These are phyloP conservation scores for Biscutella laevigata DNA, from an alignment of 441 rosid genomes.

Conservation along the genomic window DNA sequence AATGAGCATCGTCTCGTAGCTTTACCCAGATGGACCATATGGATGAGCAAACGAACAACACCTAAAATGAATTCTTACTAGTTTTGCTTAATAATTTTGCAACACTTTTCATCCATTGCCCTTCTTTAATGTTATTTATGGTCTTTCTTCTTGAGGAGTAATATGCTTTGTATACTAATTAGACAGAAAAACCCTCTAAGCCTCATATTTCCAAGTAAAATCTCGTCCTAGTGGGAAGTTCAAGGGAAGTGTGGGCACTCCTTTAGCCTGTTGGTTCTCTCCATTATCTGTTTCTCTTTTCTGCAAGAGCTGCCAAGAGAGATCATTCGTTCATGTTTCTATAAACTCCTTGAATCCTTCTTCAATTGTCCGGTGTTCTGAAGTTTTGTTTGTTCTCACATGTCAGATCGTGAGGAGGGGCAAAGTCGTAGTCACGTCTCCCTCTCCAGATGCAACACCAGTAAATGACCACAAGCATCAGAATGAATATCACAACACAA, in stretches of 20 bases:
- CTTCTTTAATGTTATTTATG: conserved; percentile 1
- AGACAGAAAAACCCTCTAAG: conserved; percentile 16
- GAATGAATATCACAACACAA: conserved; percentile 35
- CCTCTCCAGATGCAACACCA: conserved; percentile 60
- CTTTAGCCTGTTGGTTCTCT: conserved; percentile 93
- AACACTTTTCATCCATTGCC: not conserved
- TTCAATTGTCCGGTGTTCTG: not conserved
- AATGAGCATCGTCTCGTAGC: no score
- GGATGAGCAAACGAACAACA: no score
- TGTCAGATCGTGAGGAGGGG: conserved; percentile 74
- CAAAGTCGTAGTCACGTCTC: conserved; percentile 83
- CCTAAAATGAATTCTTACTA: no score
- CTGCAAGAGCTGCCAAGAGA: conserved; percentile 51
- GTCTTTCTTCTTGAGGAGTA: conserved; percentile 23
- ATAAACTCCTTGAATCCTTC: not conserved
- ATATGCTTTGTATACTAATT: conserved; percentile 25
- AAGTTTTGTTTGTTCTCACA: conserved; percentile 37
- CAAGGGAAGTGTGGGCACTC: conserved; percentile 58
- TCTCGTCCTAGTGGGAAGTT: conserved; percentile 42
- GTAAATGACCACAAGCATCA: conserved; percentile 40
- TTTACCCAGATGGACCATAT: no score
- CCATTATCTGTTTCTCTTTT: conserved; percentile 90
- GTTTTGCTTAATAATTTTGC: no score
- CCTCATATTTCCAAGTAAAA: conserved; percentile 23
- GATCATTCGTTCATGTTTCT: conserved; percentile 17